These are phyloP conservation scores for Pseudogymnoascus destructans DNA, from an alignment of 2,329 filamentous ascomycete species.

Conservation along the genomic window DNA sequence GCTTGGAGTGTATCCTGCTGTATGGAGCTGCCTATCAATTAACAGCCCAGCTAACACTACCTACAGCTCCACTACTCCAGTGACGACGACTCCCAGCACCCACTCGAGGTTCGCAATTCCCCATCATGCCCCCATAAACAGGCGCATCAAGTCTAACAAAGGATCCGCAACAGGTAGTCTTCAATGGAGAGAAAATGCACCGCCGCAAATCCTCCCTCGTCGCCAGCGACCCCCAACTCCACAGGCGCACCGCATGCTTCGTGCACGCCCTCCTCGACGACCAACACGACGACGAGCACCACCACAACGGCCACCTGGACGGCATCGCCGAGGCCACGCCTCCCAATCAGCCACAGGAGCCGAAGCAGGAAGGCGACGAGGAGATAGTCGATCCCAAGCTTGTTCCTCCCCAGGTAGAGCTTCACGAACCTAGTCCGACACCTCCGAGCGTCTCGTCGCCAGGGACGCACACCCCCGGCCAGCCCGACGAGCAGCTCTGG, in stretches of 20 bases:
- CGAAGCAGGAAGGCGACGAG: background rate
- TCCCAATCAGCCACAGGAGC: background rate
- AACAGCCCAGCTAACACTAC: background rate
- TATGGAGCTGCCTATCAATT: background rate
- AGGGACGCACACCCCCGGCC: conserved; percentile 28
- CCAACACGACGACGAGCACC: conserved; percentile 26
- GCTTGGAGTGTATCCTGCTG: background rate
- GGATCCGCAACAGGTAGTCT: conserved; percentile 28
- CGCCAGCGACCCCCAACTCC: conserved; percentile 32
- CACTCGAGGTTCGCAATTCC: conserved; percentile 32
- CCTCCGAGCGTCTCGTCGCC: background rate
- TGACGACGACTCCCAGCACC: conserved; percentile 27
- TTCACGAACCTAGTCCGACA: background rate
- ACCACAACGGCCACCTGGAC: conserved; percentile 16
- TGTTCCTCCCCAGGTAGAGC: background rate
- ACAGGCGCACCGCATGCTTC: conserved; percentile 41
- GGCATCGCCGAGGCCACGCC: conserved; percentile 15
- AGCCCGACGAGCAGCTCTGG: conserved; percentile 45
- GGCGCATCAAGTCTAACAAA: background rate
- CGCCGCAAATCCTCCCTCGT: conserved; percentile 55
- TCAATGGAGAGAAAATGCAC: conserved; percentile 47
- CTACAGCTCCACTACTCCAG: conserved; percentile 13
- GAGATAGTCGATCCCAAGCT: conserved; percentile 14
- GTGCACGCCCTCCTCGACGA: conserved; percentile 52
- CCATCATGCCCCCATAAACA: background rate